Base-by-base conservation (phyloP, 2,329 filamentous ascomycete species). In the Fusarium sp. region DNA sequence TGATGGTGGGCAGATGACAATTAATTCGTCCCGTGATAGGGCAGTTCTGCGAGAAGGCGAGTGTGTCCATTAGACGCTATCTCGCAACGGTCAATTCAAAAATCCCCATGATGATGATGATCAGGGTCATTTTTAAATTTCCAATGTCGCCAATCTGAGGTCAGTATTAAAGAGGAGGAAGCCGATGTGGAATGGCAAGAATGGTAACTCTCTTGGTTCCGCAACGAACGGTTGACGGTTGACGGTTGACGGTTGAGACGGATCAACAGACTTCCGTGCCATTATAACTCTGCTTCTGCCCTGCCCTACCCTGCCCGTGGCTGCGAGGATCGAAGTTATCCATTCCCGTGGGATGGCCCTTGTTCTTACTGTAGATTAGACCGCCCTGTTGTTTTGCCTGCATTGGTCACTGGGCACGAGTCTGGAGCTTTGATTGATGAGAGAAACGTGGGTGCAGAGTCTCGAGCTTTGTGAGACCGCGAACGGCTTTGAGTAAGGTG, bases 71-170 rank as follows among this genome's bases (percentile, higher is more conserved):
- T 49, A 28, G n/a, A 43, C 48, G 37, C 52, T 57, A 48, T 43
- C 29, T 46, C 37, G 49, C 38, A 69, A 67, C 49, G 48, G 57
- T 37, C 39, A 65, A 67, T 57, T 54, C 28, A 29, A 13, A 66
- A 60, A 62, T 55, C 35, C 57, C 41, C 67, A 73, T 68, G 59
- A 63, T 65, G 67, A 63, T 65, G 67, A 54, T 59, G 67, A 62
- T 59, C 37, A 23, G 39, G 60, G 42, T 68, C 55, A 65, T 68
- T 31, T 43, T 57, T 46, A 29, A 39, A 44, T 57, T 56, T 60
- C 28, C 43, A 24, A n/a, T 21, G 47, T 21, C 26, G 46, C 63
- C 37, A 42, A 54, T 43, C 57, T 28, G 6, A 55, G 21, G n/a
- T 20, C 3, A 26, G 49, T 15, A 12, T 39, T 10, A 11, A 7